Base-by-base conservation (phyloP, 164 flowering plant species). In the Piper longum region DNA sequence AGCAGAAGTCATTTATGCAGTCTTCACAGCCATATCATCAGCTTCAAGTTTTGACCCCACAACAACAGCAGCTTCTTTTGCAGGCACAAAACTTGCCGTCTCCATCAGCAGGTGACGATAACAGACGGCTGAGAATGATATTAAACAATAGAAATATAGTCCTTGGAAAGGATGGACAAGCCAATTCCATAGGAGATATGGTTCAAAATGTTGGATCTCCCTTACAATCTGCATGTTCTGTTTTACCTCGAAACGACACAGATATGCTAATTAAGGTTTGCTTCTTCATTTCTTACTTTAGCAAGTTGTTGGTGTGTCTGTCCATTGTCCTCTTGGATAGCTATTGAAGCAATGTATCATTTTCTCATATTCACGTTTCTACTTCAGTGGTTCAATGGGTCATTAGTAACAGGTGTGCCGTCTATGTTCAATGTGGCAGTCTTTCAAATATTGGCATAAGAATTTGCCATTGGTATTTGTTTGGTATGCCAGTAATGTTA, bases 1-100 rank as follows among this genome's bases (percentile, higher is more conserved):
- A 84, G 78, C 98, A 83, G 64, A 93, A 90, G 66, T 73, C 96
- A 51, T 88, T 74, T 68, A 87, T 87, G 64, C 99, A 85, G 72
- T 82, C 91, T 62, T 79, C 95, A 65, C 97, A 86, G 74, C 86
- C 93, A 13, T 87, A 80, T 79, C 95, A 88, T 70, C 96, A 92
- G 69, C 81, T 88, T 63, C 96, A 86, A 65, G 79, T 89, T 87
- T 67, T 92, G 73, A 68, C 84, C 69, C 90, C 93, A 51, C 96
- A 92, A 69, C 98, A 89, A 69, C 97, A 83, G 60, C 91, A 87
- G 51, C 82, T 93, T 57, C 67, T 89, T 78, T 77, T 87, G 41
- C 96, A 80, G 54, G 92, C 96, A 8, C 97, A 88, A 64, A 93
- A 76, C 76, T 13, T 88, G 79, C 76, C 84, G 3, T 86, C 97